Base-by-base conservation (phyloP, 2,329 filamentous ascomycete genomes). In the Monilinia aucupariae region DNA sequence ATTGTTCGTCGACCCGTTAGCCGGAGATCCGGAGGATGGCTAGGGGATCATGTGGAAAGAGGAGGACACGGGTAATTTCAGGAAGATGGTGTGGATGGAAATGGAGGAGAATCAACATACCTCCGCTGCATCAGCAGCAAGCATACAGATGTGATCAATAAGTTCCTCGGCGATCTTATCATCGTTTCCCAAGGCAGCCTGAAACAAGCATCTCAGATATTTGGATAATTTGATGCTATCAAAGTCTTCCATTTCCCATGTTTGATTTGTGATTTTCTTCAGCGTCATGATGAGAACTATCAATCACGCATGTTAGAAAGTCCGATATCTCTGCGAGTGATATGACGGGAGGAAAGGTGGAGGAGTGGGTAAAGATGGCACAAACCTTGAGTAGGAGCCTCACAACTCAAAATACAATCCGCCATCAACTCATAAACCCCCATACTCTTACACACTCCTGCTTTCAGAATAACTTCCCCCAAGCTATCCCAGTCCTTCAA, bases 141-240 rank as follows among this genome's bases (percentile, higher is more conserved):
- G 78, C 1, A 73, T 73, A 2, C 80, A 78, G 1, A 85, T 83
- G 70, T 91, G 85, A n/a, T 85, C 81, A 9, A 91, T 76, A 4
- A 91, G 78, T 52, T 81, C 78, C 56, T 88, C 77, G 12, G 84
- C 82, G 20, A 85, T 74, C 0, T 74, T 74, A 25, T 54, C 32
- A 39, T 85, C 80, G 5, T 81, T 77, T 1, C 82, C 77, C 0
- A 92, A 75, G 0, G 88, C 82, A 0, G 85, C 78, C 65, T 89
- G 87, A 67, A 93, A 89, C 2, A 94, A 79, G 69, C 89, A 92
- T 1, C 90, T 84, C 52, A 93, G 82, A 78, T 94, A 96, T 69
- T 88, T 88, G 9, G 89, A 83, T 0, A 96, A 78, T 68, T 85
- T 86, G 0, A 74, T 71, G 5, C 79, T 78, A 65, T 88, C 81